Evolutionary conservation across 805 yeast genomes (phyloP), one percentile per base, ranked within the genome.

Genomic region (Metschnikowia baotianmanensis): DNA sequence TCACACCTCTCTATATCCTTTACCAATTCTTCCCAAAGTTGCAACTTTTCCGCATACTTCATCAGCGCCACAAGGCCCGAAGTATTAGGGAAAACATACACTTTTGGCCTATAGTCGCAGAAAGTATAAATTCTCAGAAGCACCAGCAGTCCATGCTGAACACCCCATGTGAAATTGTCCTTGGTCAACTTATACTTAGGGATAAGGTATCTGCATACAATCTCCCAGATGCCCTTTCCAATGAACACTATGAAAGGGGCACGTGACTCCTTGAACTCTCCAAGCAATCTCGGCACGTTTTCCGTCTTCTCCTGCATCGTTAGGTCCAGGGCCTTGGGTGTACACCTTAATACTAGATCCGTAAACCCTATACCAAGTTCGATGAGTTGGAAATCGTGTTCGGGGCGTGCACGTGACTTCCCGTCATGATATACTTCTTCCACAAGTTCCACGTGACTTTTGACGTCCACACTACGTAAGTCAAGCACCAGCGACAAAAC

Each of bases 181-280:
- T 58, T 51, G 15, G 55, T 49, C 24, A 61, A 46, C 30, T 61
- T 54, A 28, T 50, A 39, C 19, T 56, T 53, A 27, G 48, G 52
- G 12, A 52, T 52, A 41, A 61, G 39, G 46, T 54, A 66, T 46
- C 64, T 69, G 37, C 74, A 67, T 0, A 84, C 58, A 3, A 72
- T 57, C 40, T 82, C 86, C 87, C 88, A 84, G 6, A 84, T 81
- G 0, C 88, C 88, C 50, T 82, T 82, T 1, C 93, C 93, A 3
- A 84, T 77, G 17, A 85, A 59, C 24, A 83, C 80, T 0, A 82
- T 62, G 23, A 65, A 62, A 21, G 57, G 48, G 0, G 85, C 78
- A 1, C 56, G 40, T 22, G 65, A 45, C 1, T 26, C 32, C 2
- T 55, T 55, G 31, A 85, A 59, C 41, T 76, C 78, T 0, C 48